Evolutionary conservation across 2,329 filamentous ascomycete species (phyloP).

Genomic region (Drechslerella dactyloides): DNA sequence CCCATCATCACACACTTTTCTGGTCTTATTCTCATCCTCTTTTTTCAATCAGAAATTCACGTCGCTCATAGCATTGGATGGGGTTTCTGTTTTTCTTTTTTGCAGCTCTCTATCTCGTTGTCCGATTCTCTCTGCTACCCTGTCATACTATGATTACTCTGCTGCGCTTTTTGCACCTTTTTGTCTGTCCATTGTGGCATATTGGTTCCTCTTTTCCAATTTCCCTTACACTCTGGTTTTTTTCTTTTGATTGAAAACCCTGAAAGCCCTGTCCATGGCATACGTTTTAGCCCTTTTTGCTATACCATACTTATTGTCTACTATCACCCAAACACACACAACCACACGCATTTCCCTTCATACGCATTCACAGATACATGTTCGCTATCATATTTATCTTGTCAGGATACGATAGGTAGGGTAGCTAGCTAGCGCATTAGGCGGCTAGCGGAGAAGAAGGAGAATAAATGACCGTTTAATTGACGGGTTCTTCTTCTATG

Average conservation of each 20-base stretch:
- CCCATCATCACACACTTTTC: constrained; percentile 18
- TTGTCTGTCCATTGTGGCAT: too few relatives aligned
- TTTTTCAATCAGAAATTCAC: constrained; percentile 39
- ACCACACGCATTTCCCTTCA: background rate
- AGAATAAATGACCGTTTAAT: constrained; percentile 5
- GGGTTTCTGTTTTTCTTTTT: constrained; percentile 30
- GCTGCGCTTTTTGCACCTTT: too few relatives aligned
- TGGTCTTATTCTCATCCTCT: background rate
- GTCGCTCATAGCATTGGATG: constrained; percentile 50
- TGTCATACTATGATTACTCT: too few relatives aligned
- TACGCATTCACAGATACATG: background rate
- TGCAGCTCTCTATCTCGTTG: constrained; percentile 2
- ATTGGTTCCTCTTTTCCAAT: background rate
- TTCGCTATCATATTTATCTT: background rate
- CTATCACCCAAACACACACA: background rate
- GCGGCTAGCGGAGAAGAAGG: background rate
- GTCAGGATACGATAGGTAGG: constrained; percentile 7
- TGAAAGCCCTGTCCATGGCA: background rate
- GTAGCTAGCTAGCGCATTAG: background rate
- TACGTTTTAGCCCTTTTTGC: background rate
- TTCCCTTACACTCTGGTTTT: background rate
- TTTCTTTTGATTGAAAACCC: background rate
- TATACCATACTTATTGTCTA: constrained; percentile 4
- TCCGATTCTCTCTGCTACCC: background rate
- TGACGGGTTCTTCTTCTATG: background rate